Conservation (phyloP, 805 yeast species). For the Schwanniomyces polymorphus region DNA sequence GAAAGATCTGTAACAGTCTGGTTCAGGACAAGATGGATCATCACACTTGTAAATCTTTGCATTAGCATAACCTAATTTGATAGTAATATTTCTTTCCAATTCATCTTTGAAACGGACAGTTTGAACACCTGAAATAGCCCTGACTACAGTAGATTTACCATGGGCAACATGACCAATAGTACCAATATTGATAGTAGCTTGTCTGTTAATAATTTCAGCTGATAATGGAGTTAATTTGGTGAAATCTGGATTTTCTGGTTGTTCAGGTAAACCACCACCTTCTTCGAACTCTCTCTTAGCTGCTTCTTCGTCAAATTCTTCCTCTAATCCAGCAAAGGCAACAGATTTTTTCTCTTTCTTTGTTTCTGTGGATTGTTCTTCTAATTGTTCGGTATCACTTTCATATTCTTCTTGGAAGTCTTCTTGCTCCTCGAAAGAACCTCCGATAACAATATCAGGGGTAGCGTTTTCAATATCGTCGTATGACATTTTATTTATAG, state of each 20-base stretch:
- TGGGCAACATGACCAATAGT: slow-evolving; percentile 96
- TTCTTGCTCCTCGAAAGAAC: slow-evolving; percentile 37
- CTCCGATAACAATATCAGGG: slow-evolving; percentile 80
- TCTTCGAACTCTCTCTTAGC: slow-evolving; percentile 88
- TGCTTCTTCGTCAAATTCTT: slow-evolving; percentile 71
- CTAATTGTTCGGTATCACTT: slow-evolving; percentile 45
- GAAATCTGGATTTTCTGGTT: slow-evolving; percentile 88
- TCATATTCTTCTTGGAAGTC: slow-evolving; percentile 54
- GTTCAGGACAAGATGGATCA: slow-evolving; percentile 82
- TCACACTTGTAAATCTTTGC: slow-evolving; percentile 96
- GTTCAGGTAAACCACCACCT: slow-evolving; percentile 98
- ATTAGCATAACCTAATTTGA: slow-evolving; percentile 97
- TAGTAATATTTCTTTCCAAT: slow-evolving; percentile 97
- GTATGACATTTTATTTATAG: slow-evolving; percentile 50
- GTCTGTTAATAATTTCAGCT: slow-evolving; percentile 96
- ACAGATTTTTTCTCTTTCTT: slow-evolving; percentile 64
- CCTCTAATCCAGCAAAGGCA: slow-evolving; percentile 72
- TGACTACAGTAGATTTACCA: slow-evolving; percentile 91
- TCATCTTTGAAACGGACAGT: slow-evolving; percentile 99
- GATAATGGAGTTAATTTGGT: slow-evolving; percentile 78
- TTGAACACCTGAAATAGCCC: slow-evolving; percentile 97
- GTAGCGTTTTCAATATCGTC: slow-evolving; percentile 81
- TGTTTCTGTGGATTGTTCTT: slow-evolving; percentile 40
- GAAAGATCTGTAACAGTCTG: slow-evolving; percentile 92
- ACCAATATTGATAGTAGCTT: slow-evolving; percentile 98